Evolutionary conservation across 805 yeast genomes (phyloP), one percentile per base, ranked within the genome.

Genomic region (Candida corydali): DNA sequence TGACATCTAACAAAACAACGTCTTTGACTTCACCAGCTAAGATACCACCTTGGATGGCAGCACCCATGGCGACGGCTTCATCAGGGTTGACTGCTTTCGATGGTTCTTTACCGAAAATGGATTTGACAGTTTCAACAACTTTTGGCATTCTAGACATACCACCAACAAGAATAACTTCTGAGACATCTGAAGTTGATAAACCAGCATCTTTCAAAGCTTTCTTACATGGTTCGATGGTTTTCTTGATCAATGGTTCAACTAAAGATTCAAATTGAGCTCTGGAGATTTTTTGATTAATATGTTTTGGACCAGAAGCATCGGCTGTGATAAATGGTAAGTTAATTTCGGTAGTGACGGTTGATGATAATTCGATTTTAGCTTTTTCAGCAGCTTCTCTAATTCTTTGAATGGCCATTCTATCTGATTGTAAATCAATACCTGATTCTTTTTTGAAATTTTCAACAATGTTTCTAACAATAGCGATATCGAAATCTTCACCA

Each of bases 1-100:
- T 84, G 38, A 85, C 94, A 67, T 88, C 97, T 55, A 88, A 77
- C 51, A 88, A 70, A 47, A 88, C 76, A 48, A 88, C 95, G 58
- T 88, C 95, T 61, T 85, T 86, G 49, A 88, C 95, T 65, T 86
- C 95, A 65, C 97, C 97, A 41, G 95, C 84, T 46, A 88, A 73
- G 46, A 88, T 95, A 55, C 95, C 97, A 68, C 96, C 97, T 73
- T 88, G 97, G 53, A 88, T 89, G 41, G 96, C 96, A 47, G 97
- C 97, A 70, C 97, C 97, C 67, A 88, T 80, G 50, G 94, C 93
- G 43, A 85, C 94, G 32, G 94, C 94, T 73, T 85, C 94, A 59
- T 85, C 94, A 34, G 97, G 97, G 79, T 88, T 88, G 53, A 88
- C 95, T 37, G 91, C 80, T 72, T 84, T 87, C 57, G 86, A 83